Conservation (phyloP, 768 basidiomycete species). For the Fomitopsis pulvina region DNA sequence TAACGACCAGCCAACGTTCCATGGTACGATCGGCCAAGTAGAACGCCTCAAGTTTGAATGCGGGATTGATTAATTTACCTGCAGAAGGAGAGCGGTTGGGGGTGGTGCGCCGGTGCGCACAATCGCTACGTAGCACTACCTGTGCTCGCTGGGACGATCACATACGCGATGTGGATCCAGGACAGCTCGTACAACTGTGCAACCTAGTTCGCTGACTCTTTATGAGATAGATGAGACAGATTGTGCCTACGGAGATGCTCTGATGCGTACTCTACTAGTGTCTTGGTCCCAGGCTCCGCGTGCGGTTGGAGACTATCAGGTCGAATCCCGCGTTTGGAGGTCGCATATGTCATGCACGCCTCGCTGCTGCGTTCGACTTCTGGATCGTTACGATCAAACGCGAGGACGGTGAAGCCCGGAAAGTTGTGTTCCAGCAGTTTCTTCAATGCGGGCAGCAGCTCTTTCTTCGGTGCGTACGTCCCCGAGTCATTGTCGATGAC, state of each 20-base stretch:
- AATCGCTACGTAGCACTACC: too few species aligned
- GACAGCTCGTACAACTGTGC: too few species aligned
- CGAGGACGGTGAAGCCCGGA: slow-evolving; percentile 50
- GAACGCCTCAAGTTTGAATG: too few species aligned
- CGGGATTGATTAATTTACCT: too few species aligned
- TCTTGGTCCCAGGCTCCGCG: slow-evolving; percentile 45
- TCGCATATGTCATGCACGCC: slow-evolving; percentile 60
- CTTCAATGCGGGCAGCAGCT: slow-evolving; percentile 53
- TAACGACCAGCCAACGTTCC: too few species aligned
- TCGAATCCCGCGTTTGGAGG: slow-evolving; percentile 49
- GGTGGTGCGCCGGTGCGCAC: too few species aligned
- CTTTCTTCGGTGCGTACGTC: slow-evolving; percentile 72
- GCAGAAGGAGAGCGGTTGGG: too few species aligned
- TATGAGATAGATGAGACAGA: not conserved
- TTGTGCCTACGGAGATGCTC: not conserved
- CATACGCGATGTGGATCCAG: too few species aligned
- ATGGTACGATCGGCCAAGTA: too few species aligned
- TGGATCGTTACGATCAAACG: slow-evolving; percentile 49
- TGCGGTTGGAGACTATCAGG: slow-evolving; percentile 62
- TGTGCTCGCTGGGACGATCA: too few species aligned
- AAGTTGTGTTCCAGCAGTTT: slow-evolving; percentile 69
- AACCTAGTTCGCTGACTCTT: too few species aligned
- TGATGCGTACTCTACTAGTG: slow-evolving; percentile 28
- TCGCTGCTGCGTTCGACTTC: slow-evolving; percentile 51
- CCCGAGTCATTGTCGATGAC: slow-evolving; percentile 85